These are phyloP conservation scores for Silene noctiflora DNA, from an alignment of 179 eudicot species.

Conservation along the genomic window DNA sequence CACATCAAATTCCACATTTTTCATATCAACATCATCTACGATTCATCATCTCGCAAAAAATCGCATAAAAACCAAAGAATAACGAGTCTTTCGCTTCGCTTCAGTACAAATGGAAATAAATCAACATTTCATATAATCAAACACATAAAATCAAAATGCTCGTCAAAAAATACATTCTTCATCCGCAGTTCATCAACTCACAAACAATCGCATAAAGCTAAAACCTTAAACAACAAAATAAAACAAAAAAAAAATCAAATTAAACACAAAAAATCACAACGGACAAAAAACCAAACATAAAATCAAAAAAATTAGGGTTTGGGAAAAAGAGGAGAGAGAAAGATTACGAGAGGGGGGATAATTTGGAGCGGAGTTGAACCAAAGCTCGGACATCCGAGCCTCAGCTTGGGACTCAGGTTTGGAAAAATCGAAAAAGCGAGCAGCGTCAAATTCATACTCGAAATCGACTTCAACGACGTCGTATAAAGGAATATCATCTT, in stretches of 20 bases:
- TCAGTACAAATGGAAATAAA: too few relatives aligned
- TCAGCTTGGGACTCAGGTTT: constrained; percentile 52
- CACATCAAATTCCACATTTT: too few relatives aligned
- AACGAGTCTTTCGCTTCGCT: too few relatives aligned
- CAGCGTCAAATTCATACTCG: constrained; percentile 78
- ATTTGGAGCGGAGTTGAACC: constrained; percentile 52
- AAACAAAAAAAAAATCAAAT: neutral
- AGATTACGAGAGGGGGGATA: constrained; percentile 83
- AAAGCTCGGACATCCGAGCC: constrained; percentile 50
- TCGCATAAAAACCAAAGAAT: too few relatives aligned
- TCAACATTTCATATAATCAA: too few relatives aligned
- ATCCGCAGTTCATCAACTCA: too few relatives aligned
- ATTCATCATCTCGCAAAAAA: too few relatives aligned
- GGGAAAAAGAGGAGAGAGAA: neutral
- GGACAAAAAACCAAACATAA: neutral
- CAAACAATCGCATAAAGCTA: too few relatives aligned
- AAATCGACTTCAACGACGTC: constrained; percentile 47
- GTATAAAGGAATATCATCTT: constrained; percentile 32
- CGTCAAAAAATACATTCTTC: neutral
- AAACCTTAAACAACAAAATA: too few relatives aligned
- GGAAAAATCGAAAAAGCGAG: constrained; percentile 63
- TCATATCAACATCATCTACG: too few relatives aligned
- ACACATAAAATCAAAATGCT: neutral
- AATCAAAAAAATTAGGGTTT: constrained; percentile 9
- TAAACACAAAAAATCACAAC: neutral